Base-by-base conservation (phyloP, 257 asterid species). In the Oldenlandia corymbosa region DNA sequence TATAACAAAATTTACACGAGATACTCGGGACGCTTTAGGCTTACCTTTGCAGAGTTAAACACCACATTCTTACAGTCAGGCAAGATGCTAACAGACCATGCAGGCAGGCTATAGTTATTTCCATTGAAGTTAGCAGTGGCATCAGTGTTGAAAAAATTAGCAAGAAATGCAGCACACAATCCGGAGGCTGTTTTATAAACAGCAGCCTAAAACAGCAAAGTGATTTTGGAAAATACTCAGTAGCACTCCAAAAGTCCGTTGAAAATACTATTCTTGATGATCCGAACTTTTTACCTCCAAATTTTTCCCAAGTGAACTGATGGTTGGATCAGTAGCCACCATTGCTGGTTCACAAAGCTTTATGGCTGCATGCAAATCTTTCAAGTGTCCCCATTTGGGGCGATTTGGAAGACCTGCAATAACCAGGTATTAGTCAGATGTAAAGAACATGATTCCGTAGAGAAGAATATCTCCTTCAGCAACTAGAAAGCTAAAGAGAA, bases 361-460 rank as follows among this genome's bases (percentile, higher is more conserved):
- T 75, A 88, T 76, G 39, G 92, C 88, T 73, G 79, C 82, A 67
- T 88, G 96, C 37, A 88, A 64, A 73, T 88, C 91, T 84, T 80
- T 85, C 71, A 88, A 72, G 81, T 85, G 96, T 9, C 91, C 91
- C 94, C 94, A 88, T 62, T 88, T 88, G 24, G 96, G 96, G 71
- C 85, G 91, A 36, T 81, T 78, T 68, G 73, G 10, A 72, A 75
- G 86, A 45, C 96, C 94, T 83, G 74, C 52, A 41, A 52, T 31
- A 42, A 24, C 21, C 39, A 21, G 17, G 32, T 26, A 36, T 57
- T 17, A 32, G 45, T 34, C 39, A 34, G 39, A 34, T 3, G 39
- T 34, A 34, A 34, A n/a, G n/a, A n/a, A n/a, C n/a, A n/a, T n/a
- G n/a, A n/a, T n/a, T n/a, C n/a, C n/a, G n/a, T n/a, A n/a, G n/a